Conservation (phyloP, 2,329 filamentous ascomycete species). For the Alternaria triticimaculans region DNA sequence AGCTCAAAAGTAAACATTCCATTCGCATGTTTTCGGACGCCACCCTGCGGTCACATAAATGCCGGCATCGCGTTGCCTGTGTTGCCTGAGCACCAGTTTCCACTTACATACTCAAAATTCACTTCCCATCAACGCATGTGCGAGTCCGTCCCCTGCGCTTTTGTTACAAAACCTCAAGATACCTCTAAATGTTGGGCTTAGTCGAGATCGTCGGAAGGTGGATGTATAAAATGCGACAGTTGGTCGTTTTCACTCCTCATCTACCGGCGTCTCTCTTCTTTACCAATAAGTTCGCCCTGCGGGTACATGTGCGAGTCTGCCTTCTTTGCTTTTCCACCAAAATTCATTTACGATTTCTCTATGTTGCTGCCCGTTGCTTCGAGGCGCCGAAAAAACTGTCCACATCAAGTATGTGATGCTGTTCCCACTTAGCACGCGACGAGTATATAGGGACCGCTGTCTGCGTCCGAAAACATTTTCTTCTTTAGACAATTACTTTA, state of each 20-base stretch:
- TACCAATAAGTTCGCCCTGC: not conserved
- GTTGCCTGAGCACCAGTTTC: not conserved
- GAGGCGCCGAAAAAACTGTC: not conserved
- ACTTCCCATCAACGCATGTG: not conserved
- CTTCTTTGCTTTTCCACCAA: not conserved
- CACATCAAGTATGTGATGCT: not conserved
- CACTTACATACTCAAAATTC: not conserved
- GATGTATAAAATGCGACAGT: not conserved
- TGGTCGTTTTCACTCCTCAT: not conserved
- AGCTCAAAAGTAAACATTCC: too few relatives aligned
- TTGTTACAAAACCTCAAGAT: not conserved
- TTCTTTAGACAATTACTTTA: not conserved
- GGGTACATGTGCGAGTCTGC: not conserved
- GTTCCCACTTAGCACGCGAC: too few relatives aligned
- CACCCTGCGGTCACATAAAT: not conserved
- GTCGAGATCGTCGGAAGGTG: not conserved
- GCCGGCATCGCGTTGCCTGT: accelerated
- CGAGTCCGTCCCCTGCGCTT: not conserved
- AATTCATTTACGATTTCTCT: too few relatives aligned
- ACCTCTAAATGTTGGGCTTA: too few relatives aligned
- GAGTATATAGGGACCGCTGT: not conserved
- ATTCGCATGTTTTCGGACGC: not conserved
- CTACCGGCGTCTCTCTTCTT: not conserved
- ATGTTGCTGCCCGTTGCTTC: not conserved
- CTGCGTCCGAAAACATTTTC: not conserved